Evolutionary conservation across 2,329 filamentous ascomycete species (phyloP).

Genomic region (Alternaria gansuensis): DNA sequence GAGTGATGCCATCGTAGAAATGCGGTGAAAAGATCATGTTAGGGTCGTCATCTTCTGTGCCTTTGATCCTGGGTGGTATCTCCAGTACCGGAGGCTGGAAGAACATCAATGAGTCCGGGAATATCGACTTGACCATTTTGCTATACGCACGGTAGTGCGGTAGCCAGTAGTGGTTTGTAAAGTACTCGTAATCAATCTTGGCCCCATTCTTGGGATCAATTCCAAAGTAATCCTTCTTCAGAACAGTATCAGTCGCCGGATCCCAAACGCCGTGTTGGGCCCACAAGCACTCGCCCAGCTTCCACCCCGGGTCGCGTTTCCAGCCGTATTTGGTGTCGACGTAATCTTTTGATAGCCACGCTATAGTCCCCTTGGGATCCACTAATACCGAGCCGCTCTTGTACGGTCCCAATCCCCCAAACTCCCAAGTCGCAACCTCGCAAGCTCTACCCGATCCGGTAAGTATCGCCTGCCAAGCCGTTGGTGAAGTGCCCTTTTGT

Average conservation of each 20-base stretch:
- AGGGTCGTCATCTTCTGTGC: slow-evolving; percentile 85
- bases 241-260: slow-evolving; percentile 74
- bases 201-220: slow-evolving; percentile 79
- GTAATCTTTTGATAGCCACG: slow-evolving; percentile 84
- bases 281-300: slow-evolving; percentile 93
- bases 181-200: slow-evolving; percentile 79
- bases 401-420: slow-evolving; percentile 90
- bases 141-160: slow-evolving; percentile 80
- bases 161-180: slow-evolving; percentile 93
- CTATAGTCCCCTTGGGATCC: slow-evolving; percentile 84
- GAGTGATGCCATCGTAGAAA: slow-evolving; percentile 94
- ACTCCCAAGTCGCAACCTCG: slow-evolving; percentile 91
- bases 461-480: slow-evolving; percentile 91
- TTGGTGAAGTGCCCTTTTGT: slow-evolving; percentile 91
- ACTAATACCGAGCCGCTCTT: slow-evolving; percentile 84
- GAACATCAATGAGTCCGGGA: slow-evolving; percentile 84
- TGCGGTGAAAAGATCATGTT: slow-evolving; percentile 93
- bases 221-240: slow-evolving; percentile 88
- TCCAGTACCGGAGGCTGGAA: slow-evolving; percentile 93
- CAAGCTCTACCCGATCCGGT: slow-evolving; percentile 90
- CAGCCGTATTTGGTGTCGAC: slow-evolving; percentile 90
- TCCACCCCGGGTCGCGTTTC: slow-evolving; percentile 88
- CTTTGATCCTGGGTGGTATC: slow-evolving; percentile 87
- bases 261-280: slow-evolving; percentile 98
- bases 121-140: slow-evolving; percentile 76